Evolutionary conservation across 1,284 basidiomycete species (phyloP), one percentile per base, ranked within the genome.

Genomic region (Hypsizygus ulmarius): DNA sequence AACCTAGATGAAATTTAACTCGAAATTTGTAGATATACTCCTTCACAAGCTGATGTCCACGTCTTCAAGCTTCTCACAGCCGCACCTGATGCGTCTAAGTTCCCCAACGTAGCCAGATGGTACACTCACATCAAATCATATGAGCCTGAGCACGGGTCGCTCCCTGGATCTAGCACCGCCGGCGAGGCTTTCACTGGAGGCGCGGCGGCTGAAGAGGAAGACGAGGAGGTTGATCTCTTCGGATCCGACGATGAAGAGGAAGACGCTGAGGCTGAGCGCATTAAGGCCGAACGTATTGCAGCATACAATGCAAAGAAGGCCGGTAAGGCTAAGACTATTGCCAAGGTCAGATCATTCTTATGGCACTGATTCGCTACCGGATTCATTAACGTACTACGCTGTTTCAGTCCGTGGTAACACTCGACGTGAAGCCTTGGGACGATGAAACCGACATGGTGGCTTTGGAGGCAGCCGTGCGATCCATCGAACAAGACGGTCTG

Each of bases 361-460:
- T 2, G 39, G 16, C 8, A 29, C 18, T 16, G 14, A 16, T 16
- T 12, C 18, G n/a, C 2, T 36, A 18, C 7, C 10, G 15, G n/a
- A 12, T 5, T 27, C 19, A 39, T 14, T 33, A 18, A n/a, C 30
- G n/a, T 53, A 54, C 51, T 43, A 47, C 30, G 51, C 29, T 41
- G n/a, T 40, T 45, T 32, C 49, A 93, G 91, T 96, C 93, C 57
- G 82, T 96, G 54, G 93, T 96, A 45, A 99, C 97, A 46, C 75
- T 98, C 62, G 94, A 98, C 60, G 93, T 99, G 57, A 99, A 98
- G 76, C 96, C 95, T 40, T 96, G 95, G 96, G 96, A 99, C 68
- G 95, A 98, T 69, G 94, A 97, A 78, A 99, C 96, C 52, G 92
- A 98, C 75, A 94, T 99, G 93, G 79, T 67, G 45, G 87, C 74